Conservation (phyloP, 805 yeast genomes). For the Kazachstania taianensis region DNA sequence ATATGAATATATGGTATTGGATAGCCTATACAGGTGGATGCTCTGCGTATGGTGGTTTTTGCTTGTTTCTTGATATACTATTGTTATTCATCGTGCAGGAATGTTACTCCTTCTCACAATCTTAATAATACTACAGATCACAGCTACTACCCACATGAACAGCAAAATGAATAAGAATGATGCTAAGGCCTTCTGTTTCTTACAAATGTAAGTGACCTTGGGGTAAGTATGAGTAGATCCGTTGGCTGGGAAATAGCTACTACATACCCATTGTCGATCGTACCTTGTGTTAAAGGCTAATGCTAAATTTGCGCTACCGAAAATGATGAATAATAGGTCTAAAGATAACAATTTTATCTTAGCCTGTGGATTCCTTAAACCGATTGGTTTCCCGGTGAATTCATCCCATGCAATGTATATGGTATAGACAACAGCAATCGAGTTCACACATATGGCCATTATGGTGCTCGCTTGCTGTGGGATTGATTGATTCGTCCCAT, state of each 20-base stretch:
- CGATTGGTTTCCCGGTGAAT: conserved; percentile 84
- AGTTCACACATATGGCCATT: conserved; percentile 82
- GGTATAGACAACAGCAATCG: conserved; percentile 67
- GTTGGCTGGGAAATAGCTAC: conserved; percentile 11
- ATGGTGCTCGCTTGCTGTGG: conserved; percentile 81
- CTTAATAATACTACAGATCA: conserved; percentile 71
- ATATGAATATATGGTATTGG: too few relatives aligned
- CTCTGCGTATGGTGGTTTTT: too few relatives aligned
- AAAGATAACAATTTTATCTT: conserved; percentile 73
- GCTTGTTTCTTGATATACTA: too few relatives aligned
- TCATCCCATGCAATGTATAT: conserved; percentile 83
- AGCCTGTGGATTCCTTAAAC: conserved; percentile 73
- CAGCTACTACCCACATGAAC: conserved; percentile 76
- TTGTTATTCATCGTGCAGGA: too few relatives aligned
- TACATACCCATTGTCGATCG: conserved; percentile 77
- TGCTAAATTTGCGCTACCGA: conserved; percentile 79
- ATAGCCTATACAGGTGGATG: too few relatives aligned
- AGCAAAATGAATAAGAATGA: conserved; percentile 68
- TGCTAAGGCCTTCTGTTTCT: conserved; percentile 67
- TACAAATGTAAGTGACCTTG: conserved; percentile 48
- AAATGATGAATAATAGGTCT: conserved; percentile 79
- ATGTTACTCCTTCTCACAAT: conserved; percentile 64
- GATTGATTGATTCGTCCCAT: conserved; percentile 25
- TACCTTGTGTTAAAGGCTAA: conserved; percentile 74
- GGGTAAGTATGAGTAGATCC: conserved; percentile 14